Conservation (phyloP, 257 asterid genomes). For the Misopates orontium region DNA sequence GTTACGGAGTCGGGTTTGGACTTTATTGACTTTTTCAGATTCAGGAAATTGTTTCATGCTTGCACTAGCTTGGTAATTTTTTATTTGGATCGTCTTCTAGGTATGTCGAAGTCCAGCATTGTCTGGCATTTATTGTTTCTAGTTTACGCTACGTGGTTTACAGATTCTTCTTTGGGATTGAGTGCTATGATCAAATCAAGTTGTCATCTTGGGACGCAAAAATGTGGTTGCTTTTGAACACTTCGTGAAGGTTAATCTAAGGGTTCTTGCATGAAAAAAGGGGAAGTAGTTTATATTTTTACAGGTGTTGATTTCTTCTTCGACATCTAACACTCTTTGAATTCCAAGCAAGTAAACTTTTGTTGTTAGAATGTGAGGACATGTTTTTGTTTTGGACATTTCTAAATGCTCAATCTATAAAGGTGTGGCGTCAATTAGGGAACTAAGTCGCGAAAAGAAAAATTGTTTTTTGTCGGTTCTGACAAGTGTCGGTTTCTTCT, state of each 20-base stretch:
- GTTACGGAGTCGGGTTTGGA: background rate
- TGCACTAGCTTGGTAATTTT: background rate
- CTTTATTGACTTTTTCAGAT: background rate
- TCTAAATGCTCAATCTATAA: background rate
- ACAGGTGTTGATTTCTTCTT: background rate
- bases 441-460: background rate
- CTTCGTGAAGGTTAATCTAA: constrained; percentile 7
- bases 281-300: background rate
- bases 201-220: background rate
- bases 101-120: background rate
- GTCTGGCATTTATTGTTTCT: background rate
- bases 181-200: background rate
- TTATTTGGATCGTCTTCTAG: background rate
- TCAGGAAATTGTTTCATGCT: background rate
- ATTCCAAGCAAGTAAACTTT: background rate
- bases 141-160: background rate
- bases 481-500: background rate
- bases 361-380: background rate
- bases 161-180: background rate
- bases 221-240: background rate
- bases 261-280: background rate
- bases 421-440: background rate
- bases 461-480: background rate
- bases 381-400: background rate
- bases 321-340: background rate